phyloP scores from a whole-genome alignment of 108 stramenopile genomes.

The Skeletonema costatum region DNA sequence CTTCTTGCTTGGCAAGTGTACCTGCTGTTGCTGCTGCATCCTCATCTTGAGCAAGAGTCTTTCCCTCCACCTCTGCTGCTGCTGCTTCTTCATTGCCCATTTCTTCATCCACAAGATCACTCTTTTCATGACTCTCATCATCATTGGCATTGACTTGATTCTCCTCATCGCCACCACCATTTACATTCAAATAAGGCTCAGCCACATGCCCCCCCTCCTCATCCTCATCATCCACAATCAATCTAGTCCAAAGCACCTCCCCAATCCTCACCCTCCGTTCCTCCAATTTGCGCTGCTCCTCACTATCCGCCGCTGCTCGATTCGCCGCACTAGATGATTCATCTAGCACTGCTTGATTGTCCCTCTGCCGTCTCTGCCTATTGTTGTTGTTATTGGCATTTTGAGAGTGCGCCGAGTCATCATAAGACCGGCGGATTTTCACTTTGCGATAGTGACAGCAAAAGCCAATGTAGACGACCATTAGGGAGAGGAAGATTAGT shows the following conservation, averaged over 20 bases:
- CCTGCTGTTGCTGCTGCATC: neutral
- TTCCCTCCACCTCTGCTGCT: neutral
- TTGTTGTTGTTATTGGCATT: neutral
- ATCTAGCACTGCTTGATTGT: conserved; percentile 32
- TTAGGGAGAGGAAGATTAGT: conserved; percentile 18
- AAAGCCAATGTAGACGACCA: conserved; percentile 29
- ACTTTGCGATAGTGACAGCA: conserved; percentile 20
- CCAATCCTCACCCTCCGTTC: conserved; percentile 28
- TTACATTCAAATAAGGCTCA: neutral
- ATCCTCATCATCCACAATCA: conserved; percentile 20
- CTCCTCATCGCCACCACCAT: neutral
- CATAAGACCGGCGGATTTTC: neutral
- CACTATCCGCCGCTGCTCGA: conserved; percentile 6
- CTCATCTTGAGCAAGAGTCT: neutral
- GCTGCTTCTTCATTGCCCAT: neutral
- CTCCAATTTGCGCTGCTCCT: conserved; percentile 17
- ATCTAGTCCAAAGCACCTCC: conserved; percentile 9
- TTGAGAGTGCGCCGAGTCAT: neutral
- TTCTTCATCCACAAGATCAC: neutral
- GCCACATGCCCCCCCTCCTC: conserved; percentile 2
- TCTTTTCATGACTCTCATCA: neutral
- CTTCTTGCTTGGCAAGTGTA: no score
- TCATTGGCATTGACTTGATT: neutral
- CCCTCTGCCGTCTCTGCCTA: neutral
- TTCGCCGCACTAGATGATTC: conserved; percentile 17